Conservation (phyloP, 1,284 basidiomycete genomes). For the Gymnopus androsaceus region DNA sequence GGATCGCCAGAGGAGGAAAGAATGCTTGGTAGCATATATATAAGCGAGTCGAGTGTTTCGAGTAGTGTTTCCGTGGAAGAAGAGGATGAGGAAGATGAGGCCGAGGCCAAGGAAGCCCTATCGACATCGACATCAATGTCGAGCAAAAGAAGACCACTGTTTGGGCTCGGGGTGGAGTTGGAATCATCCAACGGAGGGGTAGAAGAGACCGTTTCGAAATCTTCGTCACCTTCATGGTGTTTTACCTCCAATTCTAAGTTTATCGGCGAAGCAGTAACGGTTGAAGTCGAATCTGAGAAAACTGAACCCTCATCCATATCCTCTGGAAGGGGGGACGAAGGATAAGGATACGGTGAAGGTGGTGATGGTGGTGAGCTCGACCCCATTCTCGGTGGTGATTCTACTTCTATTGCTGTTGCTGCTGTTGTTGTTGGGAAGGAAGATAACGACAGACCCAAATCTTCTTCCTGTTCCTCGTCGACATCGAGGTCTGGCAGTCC, state of each 20-base stretch:
- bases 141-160: background rate
- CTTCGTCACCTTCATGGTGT: too few relatives aligned
- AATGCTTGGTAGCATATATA: background rate
- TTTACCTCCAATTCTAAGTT: too few relatives aligned
- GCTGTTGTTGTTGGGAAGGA: background rate
- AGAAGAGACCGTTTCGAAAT: too few relatives aligned
- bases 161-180: background rate
- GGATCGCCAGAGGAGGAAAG: conserved; percentile 6
- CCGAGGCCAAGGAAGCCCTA: background rate
- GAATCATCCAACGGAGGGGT: too few relatives aligned
- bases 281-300: too few relatives aligned
- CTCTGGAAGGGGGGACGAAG: too few relatives aligned
- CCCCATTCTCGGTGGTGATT: too few relatives aligned
- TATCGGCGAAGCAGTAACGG: too few relatives aligned
- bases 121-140: background rate
- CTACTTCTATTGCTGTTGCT: too few relatives aligned
- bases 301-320: too few relatives aligned
- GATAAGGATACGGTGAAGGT: too few relatives aligned
- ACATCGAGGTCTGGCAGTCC: background rate
- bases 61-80: background rate
- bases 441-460: background rate
- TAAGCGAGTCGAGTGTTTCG: background rate
- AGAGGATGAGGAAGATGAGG: background rate
- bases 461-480: background rate
- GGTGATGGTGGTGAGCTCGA: too few relatives aligned